These are phyloP conservation scores for Russula sp. DNA, from an alignment of 768 basidiomycete species.

Conservation along the genomic window DNA sequence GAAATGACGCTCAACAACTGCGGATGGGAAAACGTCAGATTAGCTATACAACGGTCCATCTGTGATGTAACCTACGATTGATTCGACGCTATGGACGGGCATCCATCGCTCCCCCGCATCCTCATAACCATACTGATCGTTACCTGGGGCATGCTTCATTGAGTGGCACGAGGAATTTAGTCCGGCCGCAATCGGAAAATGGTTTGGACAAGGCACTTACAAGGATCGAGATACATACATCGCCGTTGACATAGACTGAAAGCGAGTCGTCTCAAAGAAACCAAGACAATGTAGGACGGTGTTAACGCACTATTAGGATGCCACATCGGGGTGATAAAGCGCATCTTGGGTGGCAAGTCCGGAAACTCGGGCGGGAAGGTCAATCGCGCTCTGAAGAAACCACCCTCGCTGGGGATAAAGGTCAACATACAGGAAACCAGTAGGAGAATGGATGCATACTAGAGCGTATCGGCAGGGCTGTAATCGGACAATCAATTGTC, in stretches of 20 bases:
- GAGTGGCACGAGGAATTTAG: background rate
- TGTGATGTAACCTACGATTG: slow-evolving; percentile 61
- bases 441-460: slow-evolving; percentile 50
- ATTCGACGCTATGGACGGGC: slow-evolving; percentile 96
- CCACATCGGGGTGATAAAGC: slow-evolving; percentile 93
- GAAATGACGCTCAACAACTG: slow-evolving; percentile 97
- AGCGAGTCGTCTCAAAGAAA: background rate
- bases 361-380: slow-evolving; percentile 91
- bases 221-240: slow-evolving; percentile 95
- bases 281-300: background rate
- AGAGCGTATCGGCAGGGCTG: slow-evolving; percentile 90
- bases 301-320: slow-evolving; percentile 87
- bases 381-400: slow-evolving; percentile 88
- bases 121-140: slow-evolving; percentile 96
- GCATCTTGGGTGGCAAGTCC: slow-evolving; percentile 90
- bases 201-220: slow-evolving; percentile 41
- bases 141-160: slow-evolving; percentile 84
- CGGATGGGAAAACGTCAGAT: slow-evolving; percentile 10
- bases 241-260: slow-evolving; percentile 87
- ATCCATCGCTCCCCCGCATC: slow-evolving; percentile 97
- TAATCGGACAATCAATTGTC: slow-evolving; percentile 32
- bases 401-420: slow-evolving; percentile 74
- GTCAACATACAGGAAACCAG: slow-evolving; percentile 21
- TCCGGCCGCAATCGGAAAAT: slow-evolving; percentile 21
- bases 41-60: slow-evolving; percentile 5